Conservation (phyloP, 2,329 filamentous ascomycete genomes). For the Xylaria arbuscula region DNA sequence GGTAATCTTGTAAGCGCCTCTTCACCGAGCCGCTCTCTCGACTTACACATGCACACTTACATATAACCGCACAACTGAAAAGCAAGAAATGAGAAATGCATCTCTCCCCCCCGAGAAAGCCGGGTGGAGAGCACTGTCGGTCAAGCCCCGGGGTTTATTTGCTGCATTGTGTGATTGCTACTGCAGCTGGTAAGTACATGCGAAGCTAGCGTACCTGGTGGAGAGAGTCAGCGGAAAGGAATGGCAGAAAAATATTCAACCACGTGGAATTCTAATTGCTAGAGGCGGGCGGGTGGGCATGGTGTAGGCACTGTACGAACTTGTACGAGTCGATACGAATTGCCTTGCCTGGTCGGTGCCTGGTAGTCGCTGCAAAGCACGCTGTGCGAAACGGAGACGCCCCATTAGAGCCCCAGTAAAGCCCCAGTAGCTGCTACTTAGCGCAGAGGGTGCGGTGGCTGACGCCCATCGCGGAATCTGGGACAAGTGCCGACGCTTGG, state of each 20-base stretch:
- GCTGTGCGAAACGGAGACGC: conserved; percentile 27
- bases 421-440: neutral
- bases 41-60: no score
- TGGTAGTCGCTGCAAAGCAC: conserved; percentile 17
- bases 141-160: conserved; percentile 18
- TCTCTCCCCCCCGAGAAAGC: neutral
- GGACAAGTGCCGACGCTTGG: conserved; percentile 33
- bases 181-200: no score
- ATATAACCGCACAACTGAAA: neutral
- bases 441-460: conserved; percentile 22
- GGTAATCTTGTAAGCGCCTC: neutral
- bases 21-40: neutral
- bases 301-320: conserved; percentile 1
- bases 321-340: conserved; percentile 13
- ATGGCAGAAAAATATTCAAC: conserved; percentile 16
- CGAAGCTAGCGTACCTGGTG: neutral
- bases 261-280: conserved; percentile 24
- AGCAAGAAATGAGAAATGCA: neutral
- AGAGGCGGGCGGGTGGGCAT: neutral
- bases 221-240: conserved; percentile 11
- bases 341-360: neutral
- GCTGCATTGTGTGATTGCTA: neutral
- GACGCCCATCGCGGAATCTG: conserved; percentile 25
- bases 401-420: neutral
- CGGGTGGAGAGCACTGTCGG: neutral